Conservation (phyloP, 129 eudicot genomes). For the Lonicera japonica region DNA sequence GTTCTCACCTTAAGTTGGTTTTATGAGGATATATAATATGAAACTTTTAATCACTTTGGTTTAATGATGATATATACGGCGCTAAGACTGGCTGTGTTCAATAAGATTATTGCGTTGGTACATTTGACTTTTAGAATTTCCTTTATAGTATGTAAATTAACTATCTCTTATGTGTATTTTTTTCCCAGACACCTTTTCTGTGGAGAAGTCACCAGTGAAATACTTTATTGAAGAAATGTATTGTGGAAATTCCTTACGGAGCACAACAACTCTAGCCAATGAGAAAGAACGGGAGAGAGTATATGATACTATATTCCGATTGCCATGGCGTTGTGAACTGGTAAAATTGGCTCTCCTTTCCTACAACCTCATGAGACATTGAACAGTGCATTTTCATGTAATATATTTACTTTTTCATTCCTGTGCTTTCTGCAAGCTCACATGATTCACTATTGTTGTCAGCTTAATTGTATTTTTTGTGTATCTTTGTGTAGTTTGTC, state of each 20-base stretch:
- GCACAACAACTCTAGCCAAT: slow-evolving; percentile 71
- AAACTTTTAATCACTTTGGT: too few relatives aligned
- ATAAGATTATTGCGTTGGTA: too few relatives aligned
- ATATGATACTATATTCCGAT: slow-evolving; percentile 88
- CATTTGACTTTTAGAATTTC: too few relatives aligned
- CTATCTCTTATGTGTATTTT: slow-evolving; percentile 6
- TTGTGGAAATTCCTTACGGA: slow-evolving; percentile 78
- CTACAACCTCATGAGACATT: background rate
- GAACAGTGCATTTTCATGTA: background rate
- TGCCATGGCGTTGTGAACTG: slow-evolving; percentile 99
- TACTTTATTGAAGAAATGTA: slow-evolving; percentile 79
- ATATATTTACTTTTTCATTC: background rate
- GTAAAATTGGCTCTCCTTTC: slow-evolving; percentile 30
- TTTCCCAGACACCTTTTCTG: slow-evolving; percentile 45
- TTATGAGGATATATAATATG: too few relatives aligned
- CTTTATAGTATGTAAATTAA: too few relatives aligned
- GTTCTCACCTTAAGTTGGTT: too few relatives aligned
- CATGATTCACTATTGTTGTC: background rate
- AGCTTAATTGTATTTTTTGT: background rate
- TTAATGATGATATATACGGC: too few relatives aligned
- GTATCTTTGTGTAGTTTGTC: background rate
- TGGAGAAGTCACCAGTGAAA: slow-evolving; percentile 70
- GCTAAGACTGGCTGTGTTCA: too few relatives aligned
- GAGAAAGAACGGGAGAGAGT: slow-evolving; percentile 96
- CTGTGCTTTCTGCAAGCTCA: background rate